Percentiles rank a stretch among this genome's conserved stretches.
Evolutionary conservation across 257 asterid species (phyloP).

Genomic region (Paulownia fortunei): DNA sequence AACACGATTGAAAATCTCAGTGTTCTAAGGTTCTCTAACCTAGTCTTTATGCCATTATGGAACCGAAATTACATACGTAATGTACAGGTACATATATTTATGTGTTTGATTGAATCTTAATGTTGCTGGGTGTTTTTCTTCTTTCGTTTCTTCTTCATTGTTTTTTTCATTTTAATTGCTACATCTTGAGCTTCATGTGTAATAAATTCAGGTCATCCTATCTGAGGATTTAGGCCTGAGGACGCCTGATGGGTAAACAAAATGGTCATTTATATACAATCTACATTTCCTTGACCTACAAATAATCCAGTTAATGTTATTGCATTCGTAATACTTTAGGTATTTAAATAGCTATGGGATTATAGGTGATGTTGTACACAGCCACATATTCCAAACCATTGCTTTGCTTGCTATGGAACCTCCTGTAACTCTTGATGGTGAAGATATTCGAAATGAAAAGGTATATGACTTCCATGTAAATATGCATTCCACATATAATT

Average conservation of each 20-base stretch:
- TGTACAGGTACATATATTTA: slow-evolving; percentile 50
- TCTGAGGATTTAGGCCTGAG: slow-evolving; percentile 44
- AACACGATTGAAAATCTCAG: slow-evolving; percentile 60
- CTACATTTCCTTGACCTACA: not conserved
- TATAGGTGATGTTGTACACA: slow-evolving; percentile 59
- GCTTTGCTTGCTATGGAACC: slow-evolving; percentile 71
- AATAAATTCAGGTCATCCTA: slow-evolving; percentile 43
- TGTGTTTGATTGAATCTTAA: not conserved
- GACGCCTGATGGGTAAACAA: slow-evolving; percentile 42
- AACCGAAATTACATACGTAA: slow-evolving; percentile 55
- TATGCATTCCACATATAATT: not conserved
- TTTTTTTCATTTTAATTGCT: not conserved
- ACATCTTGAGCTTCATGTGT: not conserved
- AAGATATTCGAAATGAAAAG: slow-evolving; percentile 61
- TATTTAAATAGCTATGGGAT: slow-evolving; percentile 48
- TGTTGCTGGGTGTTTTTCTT: not conserved
- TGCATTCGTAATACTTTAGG: slow-evolving; percentile 29
- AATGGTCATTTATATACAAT: not conserved
- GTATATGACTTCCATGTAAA: slow-evolving; percentile 14
- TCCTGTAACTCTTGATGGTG: slow-evolving; percentile 53
- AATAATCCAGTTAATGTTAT: not conserved
- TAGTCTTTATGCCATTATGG: slow-evolving; percentile 62
- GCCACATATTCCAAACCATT: slow-evolving; percentile 62
- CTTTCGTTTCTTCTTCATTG: not conserved
- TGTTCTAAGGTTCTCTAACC: slow-evolving; percentile 60